Evolutionary conservation across 2,329 filamentous ascomycete genomes (phyloP).

Genomic region (Magnaporthiopsis rhizophila): DNA sequence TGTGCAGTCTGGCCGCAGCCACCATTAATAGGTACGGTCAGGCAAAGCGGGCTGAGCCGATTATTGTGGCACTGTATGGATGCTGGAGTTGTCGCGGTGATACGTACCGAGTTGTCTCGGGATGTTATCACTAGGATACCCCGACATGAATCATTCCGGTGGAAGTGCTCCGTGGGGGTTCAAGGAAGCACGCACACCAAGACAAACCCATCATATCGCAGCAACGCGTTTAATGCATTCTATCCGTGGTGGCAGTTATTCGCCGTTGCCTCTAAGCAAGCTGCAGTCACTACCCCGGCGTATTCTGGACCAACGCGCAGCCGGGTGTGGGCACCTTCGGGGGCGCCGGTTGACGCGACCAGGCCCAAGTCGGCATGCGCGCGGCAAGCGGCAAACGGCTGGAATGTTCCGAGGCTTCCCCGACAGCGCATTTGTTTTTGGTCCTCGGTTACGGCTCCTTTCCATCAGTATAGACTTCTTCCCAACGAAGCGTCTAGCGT

Average conservation of each 20-base stretch:
- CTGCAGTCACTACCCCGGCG: slow-evolving; percentile 29
- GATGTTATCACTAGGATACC: slow-evolving; percentile 42
- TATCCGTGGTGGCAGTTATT: slow-evolving; percentile 39
- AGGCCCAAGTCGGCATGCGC: slow-evolving; percentile 32
- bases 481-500: too few species aligned
- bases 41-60: slow-evolving; percentile 24
- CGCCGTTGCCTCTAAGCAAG: slow-evolving; percentile 36
- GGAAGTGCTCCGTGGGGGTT: slow-evolving; percentile 45
- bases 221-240: slow-evolving; percentile 32
- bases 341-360: slow-evolving; percentile 30
- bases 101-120: background rate
- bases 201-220: slow-evolving; percentile 36
- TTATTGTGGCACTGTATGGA: slow-evolving; percentile 32
- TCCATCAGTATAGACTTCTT: too few species aligned
- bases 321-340: slow-evolving; percentile 25
- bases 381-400: slow-evolving; percentile 8
- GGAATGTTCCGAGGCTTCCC: too few species aligned
- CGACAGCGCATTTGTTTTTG: too few species aligned
- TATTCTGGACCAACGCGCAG: slow-evolving; percentile 28
- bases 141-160: slow-evolving; percentile 38
- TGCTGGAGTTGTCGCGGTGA: too few species aligned
- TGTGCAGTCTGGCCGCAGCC: slow-evolving; percentile 40
- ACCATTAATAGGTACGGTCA: slow-evolving; percentile 25
- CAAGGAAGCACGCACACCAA: slow-evolving; percentile 38
- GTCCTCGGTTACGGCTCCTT: too few species aligned